Percentiles rank a stretch among this genome's conserved stretches.
Conservation (phyloP, 108 stramenopile species). For the Cyclotella baltica region DNA sequence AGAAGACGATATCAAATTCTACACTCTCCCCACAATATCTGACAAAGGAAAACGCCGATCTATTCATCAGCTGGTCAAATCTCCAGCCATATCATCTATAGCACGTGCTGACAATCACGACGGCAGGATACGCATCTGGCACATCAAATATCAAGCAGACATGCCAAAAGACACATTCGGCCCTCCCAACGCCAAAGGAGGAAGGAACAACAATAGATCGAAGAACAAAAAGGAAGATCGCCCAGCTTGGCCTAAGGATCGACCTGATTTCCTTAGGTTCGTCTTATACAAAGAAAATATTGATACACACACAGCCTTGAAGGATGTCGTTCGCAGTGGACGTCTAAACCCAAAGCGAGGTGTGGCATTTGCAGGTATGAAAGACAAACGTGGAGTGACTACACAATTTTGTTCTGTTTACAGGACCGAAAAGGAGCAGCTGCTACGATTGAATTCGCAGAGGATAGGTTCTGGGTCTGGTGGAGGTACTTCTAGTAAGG, state of each 20-base stretch:
- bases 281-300: conserved; percentile 92
- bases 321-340: conserved; percentile 63
- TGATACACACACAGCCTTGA: conserved; percentile 82
- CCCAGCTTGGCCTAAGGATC: conserved; percentile 71
- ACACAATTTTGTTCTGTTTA: conserved; percentile 88
- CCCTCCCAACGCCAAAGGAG: conserved; percentile 36
- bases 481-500: conserved; percentile 62
- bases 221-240: background rate
- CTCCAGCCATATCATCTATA: conserved; percentile 38
- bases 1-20: conserved; percentile 55
- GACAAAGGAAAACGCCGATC: conserved; percentile 65
- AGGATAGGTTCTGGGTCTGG: conserved; percentile 41
- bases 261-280: conserved; percentile 84
- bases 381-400: conserved; percentile 93
- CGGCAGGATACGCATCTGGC: conserved; percentile 80
- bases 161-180: conserved; percentile 70
- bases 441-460: conserved; percentile 59
- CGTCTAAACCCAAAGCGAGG: conserved; percentile 54
- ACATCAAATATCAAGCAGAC: conserved; percentile 64
- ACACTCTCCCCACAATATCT: conserved; percentile 61
- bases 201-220: conserved; percentile 44
- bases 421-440: conserved; percentile 65
- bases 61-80: conserved; percentile 71
- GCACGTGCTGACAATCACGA: conserved; percentile 79
- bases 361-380: conserved; percentile 90